Evolutionary conservation across 1,284 basidiomycete species (phyloP), one percentile per base, ranked within the genome.

Genomic region (Leccinum discolor): DNA sequence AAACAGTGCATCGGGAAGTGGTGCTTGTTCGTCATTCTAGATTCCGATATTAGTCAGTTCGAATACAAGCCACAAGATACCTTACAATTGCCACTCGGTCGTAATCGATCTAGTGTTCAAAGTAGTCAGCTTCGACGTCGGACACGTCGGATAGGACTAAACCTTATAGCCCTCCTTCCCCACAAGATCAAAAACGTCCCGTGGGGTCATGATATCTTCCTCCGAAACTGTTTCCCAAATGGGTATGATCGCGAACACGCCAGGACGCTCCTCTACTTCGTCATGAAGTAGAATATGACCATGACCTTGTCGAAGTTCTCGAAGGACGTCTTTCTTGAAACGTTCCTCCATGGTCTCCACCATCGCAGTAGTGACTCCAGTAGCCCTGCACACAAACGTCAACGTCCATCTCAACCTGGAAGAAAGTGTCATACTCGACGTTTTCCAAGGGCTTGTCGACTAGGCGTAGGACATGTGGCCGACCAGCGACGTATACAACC

Each of bases 21-120:
- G 96, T 0, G 96, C 95, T 81, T 97, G 96, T 78, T 98, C 96
- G 73, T 98, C 96, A 12, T 95, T 98, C 94, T 95, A 75, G 2
- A 65, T 65, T 50, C 56, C n/a, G 16, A 29, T 18, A 58, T 75
- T 35, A 71, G 64, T 56, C 16, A 10, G 14, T 44, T 14, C 12
- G 47, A 35, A 35, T 5, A 35, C 35, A 35, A 35, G 12, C 11
- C 47, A 47, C 5, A 16, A 59, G 38, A 40, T 18, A 21, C 32
- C 91, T 72, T 75, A 95, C 93, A 72, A 95, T 94, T 23, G 96
- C 91, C 61, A 95, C 85, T 18, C 95, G 89, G 63, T 87, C 89
- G 75, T 98, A 98, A 73, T 98, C 88, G 65, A 98, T 94, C 89
- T 93, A 66, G 8, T 23, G n/a, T 61, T 63, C 8, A 62, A 32